Percentiles rank a stretch among this genome's conserved stretches.
Evolutionary conservation across 257 asterid species (phyloP).

Genomic region (Solanum medicagineum): DNA sequence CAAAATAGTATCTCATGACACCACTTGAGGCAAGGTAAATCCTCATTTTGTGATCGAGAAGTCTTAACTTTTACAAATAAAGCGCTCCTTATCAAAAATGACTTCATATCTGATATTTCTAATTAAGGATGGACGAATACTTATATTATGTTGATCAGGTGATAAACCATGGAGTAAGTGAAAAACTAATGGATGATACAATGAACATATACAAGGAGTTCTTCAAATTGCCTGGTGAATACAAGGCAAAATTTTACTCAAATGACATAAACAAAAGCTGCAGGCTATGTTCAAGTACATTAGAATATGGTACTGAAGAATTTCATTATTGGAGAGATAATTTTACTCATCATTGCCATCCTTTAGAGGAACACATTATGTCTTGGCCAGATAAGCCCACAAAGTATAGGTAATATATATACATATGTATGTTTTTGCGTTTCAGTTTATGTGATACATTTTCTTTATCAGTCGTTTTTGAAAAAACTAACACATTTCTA

Average conservation of each 20-base stretch:
- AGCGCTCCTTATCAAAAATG: background rate
- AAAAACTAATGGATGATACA: constrained; percentile 17
- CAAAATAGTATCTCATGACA: background rate
- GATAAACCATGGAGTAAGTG: constrained; percentile 36
- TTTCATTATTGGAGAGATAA: constrained; percentile 15
- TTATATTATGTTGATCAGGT: constrained; percentile 11
- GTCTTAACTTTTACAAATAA: background rate
- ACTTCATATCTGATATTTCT: background rate
- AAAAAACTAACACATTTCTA: background rate
- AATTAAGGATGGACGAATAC: background rate
- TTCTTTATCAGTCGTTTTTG: background rate
- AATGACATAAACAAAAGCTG: constrained; percentile 25
- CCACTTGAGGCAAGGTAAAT: background rate
- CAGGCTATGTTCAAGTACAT: constrained; percentile 26
- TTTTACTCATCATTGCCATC: constrained; percentile 38
- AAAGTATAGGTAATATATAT: background rate
- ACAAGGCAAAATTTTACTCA: constrained; percentile 9
- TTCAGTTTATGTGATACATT: background rate
- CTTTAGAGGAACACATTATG: constrained; percentile 36
- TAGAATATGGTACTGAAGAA: constrained; percentile 3
- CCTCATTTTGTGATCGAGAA: background rate
- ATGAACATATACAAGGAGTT: constrained; percentile 27
- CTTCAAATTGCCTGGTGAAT: constrained; percentile 22
- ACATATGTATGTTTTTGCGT: too few relatives aligned
- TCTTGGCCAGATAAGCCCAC: constrained; percentile 49